Base-by-base conservation (phyloP, 306 rosid species). In the Phaseolus lunatus region DNA sequence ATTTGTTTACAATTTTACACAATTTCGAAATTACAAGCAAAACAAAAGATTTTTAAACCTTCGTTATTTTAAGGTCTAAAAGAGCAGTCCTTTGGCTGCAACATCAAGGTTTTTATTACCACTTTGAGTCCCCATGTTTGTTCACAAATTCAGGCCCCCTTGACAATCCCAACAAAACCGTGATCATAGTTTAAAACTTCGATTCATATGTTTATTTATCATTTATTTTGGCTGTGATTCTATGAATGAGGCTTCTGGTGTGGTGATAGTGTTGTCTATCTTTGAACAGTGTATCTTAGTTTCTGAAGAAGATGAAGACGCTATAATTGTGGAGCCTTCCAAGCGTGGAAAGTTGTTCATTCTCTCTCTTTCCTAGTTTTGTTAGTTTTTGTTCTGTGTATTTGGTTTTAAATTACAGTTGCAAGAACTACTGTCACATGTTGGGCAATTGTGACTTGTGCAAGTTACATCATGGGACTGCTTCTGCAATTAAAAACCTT, bases 261-360 rank as follows among this genome's bases (percentile, higher is more conserved):
- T n/a, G n/a, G 61, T 87, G 67, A 86, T 41, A 72, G 69, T 75
- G 63, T 49, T 15, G 56, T 37, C 13, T 23, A 23, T 75, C 23
- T 84, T 76, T 64, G 54, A 84, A 62, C 88, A 90, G 99, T 72
- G 91, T 84, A 87, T 95, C 77, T 90, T 95, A 85, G 98, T 95
- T 48, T 95, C 98, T 0, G 98, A 95, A 83, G 98, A 95, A 93
- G 98, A 95, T 50, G 98, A 95, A 75, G 92, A 88, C 0, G 96
- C 98, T 26, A 92, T 80, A 16, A 78, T 90, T 58, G 98, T 95
- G 78, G 97, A 95, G 65, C 86, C 91, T 29, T 82, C 92, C n/a
- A 44, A 26, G 43, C 89, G 87, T 78, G 89, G 89, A 80, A 83
- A 69, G 84, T 86, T 71, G 65, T 74, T 78, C 82, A 4, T 76